Conservation (phyloP, 139 green algal genomes). For the Deuterostichococcus epilithicus region DNA sequence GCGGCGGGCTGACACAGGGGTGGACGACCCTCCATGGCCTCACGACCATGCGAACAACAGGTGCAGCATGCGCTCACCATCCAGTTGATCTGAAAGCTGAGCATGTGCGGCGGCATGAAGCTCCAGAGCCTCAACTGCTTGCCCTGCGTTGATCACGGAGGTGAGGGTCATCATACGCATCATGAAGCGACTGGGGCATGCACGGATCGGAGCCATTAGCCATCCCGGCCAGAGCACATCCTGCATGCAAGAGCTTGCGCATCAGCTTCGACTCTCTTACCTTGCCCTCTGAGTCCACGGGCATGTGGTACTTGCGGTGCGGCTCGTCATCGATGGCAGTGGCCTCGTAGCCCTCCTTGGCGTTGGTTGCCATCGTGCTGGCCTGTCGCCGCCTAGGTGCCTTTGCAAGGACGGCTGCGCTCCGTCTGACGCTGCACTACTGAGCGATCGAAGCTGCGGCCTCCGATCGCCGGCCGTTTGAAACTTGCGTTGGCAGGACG, state of each 20-base stretch:
- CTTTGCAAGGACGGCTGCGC: too few species aligned
- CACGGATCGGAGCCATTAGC: neutral
- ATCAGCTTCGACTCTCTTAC: conserved; percentile 7
- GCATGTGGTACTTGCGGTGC: conserved; percentile 29
- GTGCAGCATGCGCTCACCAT: too few species aligned
- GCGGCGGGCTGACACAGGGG: neutral
- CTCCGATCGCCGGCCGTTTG: too few species aligned
- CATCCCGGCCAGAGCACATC: neutral
- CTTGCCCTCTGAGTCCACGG: conserved; percentile 76
- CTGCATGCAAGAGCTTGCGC: neutral
- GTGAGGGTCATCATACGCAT: conserved; percentile 16
- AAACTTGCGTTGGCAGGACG: too few species aligned
- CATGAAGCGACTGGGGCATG: conserved; percentile 17
- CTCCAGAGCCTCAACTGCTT: conserved; percentile 47
- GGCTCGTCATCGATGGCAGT: neutral
- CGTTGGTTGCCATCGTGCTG: neutral
- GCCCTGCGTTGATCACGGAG: neutral
- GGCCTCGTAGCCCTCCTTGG: neutral
- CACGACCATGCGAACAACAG: too few species aligned
- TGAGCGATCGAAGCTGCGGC: too few species aligned
- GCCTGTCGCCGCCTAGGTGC: too few species aligned
- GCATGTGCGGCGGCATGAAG: conserved; percentile 52
- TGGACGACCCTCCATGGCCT: too few species aligned
- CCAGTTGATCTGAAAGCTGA: conserved; percentile 79
- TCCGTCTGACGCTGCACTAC: too few species aligned